Percentiles rank a stretch among this genome's conserved stretches.
Evolutionary conservation across 768 basidiomycete genomes (phyloP).

Genomic region (Suillus americanus): DNA sequence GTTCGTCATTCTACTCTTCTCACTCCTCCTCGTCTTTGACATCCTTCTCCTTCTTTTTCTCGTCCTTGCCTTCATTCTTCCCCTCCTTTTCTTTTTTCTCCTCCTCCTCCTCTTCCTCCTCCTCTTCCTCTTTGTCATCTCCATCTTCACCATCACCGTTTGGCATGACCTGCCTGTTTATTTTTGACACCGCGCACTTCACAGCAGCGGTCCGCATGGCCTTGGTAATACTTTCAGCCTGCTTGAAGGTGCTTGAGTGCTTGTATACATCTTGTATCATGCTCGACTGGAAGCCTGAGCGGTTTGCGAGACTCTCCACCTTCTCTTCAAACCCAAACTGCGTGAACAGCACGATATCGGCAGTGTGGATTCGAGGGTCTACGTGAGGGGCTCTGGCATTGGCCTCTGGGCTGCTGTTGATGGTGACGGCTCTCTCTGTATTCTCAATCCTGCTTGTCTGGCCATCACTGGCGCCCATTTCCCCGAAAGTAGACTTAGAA

Average conservation of each 20-base stretch:
- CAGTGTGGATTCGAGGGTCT: neutral
- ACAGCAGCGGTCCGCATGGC: neutral
- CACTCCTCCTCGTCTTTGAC: neutral
- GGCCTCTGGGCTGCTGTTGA: neutral
- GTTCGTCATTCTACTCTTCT: neutral
- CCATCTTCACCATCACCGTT: neutral
- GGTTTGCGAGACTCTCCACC: neutral
- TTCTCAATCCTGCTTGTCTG: neutral
- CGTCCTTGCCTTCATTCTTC: neutral
- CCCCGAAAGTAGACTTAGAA: neutral
- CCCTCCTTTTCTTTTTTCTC: neutral
- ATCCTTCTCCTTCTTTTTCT: neutral
- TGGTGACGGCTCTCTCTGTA: neutral
- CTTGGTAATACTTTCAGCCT: neutral
- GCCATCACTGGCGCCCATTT: neutral
- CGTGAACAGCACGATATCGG: neutral
- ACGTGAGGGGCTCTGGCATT: neutral
- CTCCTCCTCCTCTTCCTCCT: neutral
- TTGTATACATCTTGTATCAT: neutral
- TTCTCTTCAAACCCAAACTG: neutral
- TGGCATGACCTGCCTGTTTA: neutral
- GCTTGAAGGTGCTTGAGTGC: neutral
- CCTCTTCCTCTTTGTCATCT: neutral
- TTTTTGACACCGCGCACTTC: neutral
- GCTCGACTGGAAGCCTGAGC: neutral